Percentiles rank a stretch among this genome's conserved stretches.
These are phyloP conservation scores for Ophiostoma angusticollis DNA, from an alignment of 2,329 filamentous ascomycete species.

Conservation along the genomic window DNA sequence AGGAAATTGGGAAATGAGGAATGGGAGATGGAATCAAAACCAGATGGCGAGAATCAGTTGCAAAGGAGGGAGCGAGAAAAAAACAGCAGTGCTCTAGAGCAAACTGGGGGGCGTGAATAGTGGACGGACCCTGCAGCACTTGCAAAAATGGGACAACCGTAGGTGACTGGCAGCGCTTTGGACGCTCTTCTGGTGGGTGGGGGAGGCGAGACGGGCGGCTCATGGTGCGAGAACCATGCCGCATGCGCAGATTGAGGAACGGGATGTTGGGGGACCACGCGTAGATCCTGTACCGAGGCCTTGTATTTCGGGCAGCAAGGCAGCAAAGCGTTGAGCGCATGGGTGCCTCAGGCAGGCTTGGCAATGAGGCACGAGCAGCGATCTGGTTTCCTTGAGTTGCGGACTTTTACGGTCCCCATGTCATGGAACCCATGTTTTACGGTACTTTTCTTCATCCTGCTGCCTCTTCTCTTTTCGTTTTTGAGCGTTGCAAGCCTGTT, in stretches of 20 bases:
- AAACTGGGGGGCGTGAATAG: conserved; percentile 14
- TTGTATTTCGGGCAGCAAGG: conserved; percentile 11
- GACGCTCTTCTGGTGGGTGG: neutral
- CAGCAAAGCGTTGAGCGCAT: conserved; percentile 4
- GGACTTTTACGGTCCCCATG: conserved; percentile 2
- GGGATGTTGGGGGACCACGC: conserved; percentile 8
- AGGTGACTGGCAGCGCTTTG: no score
- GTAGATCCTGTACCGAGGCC: conserved; percentile 16
- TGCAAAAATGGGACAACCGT: no score
- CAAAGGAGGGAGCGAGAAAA: no score
- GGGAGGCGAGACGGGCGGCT: neutral
- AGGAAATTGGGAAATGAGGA: no score
- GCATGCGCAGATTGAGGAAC: conserved; percentile 13
- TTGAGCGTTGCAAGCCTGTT: no score
- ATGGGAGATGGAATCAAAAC: no score
- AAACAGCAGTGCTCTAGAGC: conserved; percentile 9
- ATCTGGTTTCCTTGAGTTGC: no score
- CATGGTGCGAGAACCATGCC: conserved; percentile 9
- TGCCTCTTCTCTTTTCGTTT: no score
- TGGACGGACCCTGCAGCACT: neutral
- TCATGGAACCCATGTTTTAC: no score
- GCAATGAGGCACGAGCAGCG: no score
- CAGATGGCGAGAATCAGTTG: no score
- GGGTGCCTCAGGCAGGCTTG: conserved; percentile 15
- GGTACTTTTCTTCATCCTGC: no score